Evolutionary conservation across 768 basidiomycete genomes (phyloP), one percentile per base, ranked within the genome.

Genomic region (Neoboletus subvelutipes): DNA sequence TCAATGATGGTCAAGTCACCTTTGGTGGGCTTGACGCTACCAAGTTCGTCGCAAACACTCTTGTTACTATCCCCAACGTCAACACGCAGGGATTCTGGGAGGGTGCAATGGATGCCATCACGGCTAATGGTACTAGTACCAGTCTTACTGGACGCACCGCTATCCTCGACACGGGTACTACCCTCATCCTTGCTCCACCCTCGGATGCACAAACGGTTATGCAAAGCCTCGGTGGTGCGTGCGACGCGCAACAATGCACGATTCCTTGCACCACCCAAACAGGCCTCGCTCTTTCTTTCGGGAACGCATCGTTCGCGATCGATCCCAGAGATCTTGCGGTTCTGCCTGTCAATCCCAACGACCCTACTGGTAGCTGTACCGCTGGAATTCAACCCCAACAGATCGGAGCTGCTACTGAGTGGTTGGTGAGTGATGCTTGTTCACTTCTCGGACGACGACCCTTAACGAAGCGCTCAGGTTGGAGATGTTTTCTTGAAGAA

Each of bases 401-500:
- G 43, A 73, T 90, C 40, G 85, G 82, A 42, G 82, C 80, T 55
- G 72, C 76, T 12, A 79, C 74, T 4, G 79, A 86, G 62, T 91
- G 87, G 88, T 79, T 92, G 57, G 85, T 88, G 57, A 74, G 85
- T 70, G 58, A 36, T 12, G 9, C 40, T 28, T 49, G 29, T 33
- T 51, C 18, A 5, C 17, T 39, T 22, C 20, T 50, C 18, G 22
- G 29, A 42, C 7, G 26, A 36, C n/a, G 8, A 46, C 20, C 13
- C 46, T 54, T 57, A 36, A 56, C 31, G 7, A 28, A 24, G 24
- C 24, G n/a, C 28, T 31, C 20, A 72, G 71, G 76, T 87, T 36
- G 88, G 88, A 29, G 90, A 87, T 61, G 84, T 85, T 26, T 90
- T 89, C 77, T 73, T 89, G 65, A 90, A 90, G 80, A 90, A 88